Conservation (phyloP, 768 basidiomycete genomes). For the Rhodocollybia butyracea region DNA sequence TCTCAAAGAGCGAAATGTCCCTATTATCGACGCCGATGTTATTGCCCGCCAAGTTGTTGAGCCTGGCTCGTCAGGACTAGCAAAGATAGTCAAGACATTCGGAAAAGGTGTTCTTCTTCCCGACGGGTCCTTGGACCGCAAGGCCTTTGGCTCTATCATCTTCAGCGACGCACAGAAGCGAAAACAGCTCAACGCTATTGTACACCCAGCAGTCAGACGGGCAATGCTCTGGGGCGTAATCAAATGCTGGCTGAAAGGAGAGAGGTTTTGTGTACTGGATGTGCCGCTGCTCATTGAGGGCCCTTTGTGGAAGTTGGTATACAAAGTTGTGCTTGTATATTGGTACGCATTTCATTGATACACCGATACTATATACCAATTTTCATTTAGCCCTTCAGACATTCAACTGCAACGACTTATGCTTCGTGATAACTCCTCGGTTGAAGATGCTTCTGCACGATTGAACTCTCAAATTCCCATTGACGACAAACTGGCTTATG, state of each 20-base stretch:
- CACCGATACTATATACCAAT: background rate
- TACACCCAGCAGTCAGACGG: conserved; percentile 86
- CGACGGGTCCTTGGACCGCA: conserved; percentile 77
- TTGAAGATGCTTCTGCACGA: conserved; percentile 67
- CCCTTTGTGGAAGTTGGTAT: conserved; percentile 80
- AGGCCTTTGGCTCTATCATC: conserved; percentile 78
- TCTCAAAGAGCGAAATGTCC: conserved; percentile 61
- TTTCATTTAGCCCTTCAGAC: conserved; percentile 60
- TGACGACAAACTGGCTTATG: conserved; percentile 74
- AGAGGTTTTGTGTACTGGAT: conserved; percentile 81
- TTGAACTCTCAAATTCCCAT: conserved; percentile 82
- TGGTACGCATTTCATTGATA: conserved; percentile 53
- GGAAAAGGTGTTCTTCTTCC: conserved; percentile 62
- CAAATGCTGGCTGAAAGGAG: conserved; percentile 70
- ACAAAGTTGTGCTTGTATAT: conserved; percentile 83
- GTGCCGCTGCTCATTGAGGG: conserved; percentile 92
- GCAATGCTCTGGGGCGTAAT: conserved; percentile 72
- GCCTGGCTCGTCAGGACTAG: conserved; percentile 75
- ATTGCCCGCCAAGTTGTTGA: conserved; percentile 83
- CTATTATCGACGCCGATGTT: conserved; percentile 91
- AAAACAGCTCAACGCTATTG: conserved; percentile 73
- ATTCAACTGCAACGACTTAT: conserved; percentile 84
- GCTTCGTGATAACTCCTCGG: conserved; percentile 63
- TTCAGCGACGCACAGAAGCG: conserved; percentile 77
- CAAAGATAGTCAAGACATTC: conserved; percentile 65